Percentiles rank a stretch among this genome's conserved stretches.
Evolutionary conservation across 371 early-diverging fungal species (phyloP).

Genomic region (Parasitella parasitica): DNA sequence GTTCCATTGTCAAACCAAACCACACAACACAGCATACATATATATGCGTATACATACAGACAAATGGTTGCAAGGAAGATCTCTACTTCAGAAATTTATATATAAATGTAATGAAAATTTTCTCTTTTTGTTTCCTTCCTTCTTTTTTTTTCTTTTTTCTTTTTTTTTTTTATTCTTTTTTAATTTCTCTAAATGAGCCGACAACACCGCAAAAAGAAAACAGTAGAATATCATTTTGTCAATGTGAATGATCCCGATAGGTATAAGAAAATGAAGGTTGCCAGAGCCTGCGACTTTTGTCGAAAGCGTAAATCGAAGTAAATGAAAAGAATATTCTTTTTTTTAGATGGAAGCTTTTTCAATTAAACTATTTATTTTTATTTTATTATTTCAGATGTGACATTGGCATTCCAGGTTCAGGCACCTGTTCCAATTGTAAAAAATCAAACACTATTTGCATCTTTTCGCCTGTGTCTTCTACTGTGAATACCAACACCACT

Average conservation of each 20-base stretch:
- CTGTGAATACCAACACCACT: no score
- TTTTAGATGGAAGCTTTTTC: neutral
- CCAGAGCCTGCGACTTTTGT: constrained; percentile 42
- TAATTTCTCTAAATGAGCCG: neutral
- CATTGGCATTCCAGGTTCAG: constrained; percentile 34
- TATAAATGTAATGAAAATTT: neutral
- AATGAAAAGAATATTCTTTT: no score
- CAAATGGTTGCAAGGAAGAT: neutral
- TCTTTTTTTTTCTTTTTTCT: neutral
- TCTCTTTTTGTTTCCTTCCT: neutral
- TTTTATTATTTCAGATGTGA: constrained; percentile 25
- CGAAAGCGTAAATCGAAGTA: constrained; percentile 49
- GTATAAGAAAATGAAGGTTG: constrained; percentile 41
- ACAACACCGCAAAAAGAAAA: constrained; percentile 17
- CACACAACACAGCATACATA: neutral
- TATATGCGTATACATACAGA: neutral
- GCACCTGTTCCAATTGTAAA: constrained; percentile 39
- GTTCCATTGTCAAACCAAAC: neutral
- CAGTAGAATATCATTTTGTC: constrained; percentile 35
- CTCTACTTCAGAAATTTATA: neutral
- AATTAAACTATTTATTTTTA: neutral
- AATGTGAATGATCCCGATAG: constrained; percentile 43
- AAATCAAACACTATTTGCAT: constrained; percentile 18
- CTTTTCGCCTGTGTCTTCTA: constrained; percentile 17
- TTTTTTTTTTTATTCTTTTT: neutral